Evolutionary conservation across 805 yeast species (phyloP), one percentile per base, ranked within the genome.

Genomic region (Candida alai): DNA sequence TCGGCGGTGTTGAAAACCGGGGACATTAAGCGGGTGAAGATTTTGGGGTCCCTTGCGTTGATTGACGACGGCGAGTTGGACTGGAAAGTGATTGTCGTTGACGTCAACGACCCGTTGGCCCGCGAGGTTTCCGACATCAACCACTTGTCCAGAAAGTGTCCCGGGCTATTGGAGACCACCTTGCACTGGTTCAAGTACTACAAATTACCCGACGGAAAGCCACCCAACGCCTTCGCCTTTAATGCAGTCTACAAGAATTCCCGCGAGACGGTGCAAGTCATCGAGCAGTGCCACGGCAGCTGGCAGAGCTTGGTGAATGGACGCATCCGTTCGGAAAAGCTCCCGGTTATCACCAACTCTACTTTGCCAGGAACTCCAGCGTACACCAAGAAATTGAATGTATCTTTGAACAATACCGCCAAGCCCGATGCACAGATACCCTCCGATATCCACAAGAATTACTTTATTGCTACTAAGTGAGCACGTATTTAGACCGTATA

Each of bases 171-270:
- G 56, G 84, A 95, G 60, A 84, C 95, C 46, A 93, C 97, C 39
- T 81, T 88, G 63, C 95, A 85, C 67, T 93, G 98, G 98, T 93
- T 93, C 80, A 84, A 94, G 62, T 88, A 89, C 65, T 93, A 93
- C 80, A 93, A 93, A 68, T 76, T 88, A 49, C 97, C 98, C 36
- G 98, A 90, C 62, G 98, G 97, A 43, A 93, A 93, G 75, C 95
- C 96, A 52, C 85, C 78, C 66, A 93, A 93, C 68, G 84, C 83
- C 65, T 90, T 93, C 62, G 97, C 97, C n/a, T 88, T 87, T 79
- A 75, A 85, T 41, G 98, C 96, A 46, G 87, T 84, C 60, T 86
- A 87, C 72, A 84, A 84, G 67, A 78, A 80, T 74, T 84, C 77
- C 70, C 72, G 76, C 54, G 88, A 89, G 57, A 95, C 98, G 40